A percentile compares a stretch with the other conserved stretches of the same genome.
These are phyloP conservation scores for Helenozyma baotianmanensis DNA, from an alignment of 805 yeast genomes.

Conservation along the genomic window DNA sequence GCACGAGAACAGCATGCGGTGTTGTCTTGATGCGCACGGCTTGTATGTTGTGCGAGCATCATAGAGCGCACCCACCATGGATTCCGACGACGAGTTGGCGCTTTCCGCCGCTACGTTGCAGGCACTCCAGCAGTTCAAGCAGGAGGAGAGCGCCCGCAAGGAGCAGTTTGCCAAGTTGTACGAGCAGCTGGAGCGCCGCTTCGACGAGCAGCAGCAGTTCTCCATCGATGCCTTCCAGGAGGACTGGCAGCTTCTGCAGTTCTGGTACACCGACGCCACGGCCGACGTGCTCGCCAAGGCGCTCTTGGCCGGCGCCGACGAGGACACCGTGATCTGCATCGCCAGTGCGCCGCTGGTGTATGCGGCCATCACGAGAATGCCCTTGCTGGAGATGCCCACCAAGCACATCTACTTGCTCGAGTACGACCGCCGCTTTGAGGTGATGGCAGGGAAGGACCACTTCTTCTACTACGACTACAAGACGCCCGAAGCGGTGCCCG, in stretches of 20 bases:
- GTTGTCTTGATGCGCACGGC: no score
- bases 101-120: conserved; percentile 49
- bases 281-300: conserved; percentile 67
- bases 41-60: no score
- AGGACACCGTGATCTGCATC: conserved; percentile 64
- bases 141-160: conserved; percentile 55
- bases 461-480: conserved; percentile 76
- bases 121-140: conserved; percentile 59
- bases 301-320: conserved; percentile 70
- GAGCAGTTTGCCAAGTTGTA: conserved; percentile 53
- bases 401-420: conserved; percentile 71
- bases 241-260: conserved; percentile 93
- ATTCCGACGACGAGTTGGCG: conserved; percentile 41
- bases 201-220: conserved; percentile 31
- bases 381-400: conserved; percentile 53
- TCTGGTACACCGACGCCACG: conserved; percentile 80
- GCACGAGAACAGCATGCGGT: conserved; percentile 16
- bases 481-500: conserved; percentile 59
- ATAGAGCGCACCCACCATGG: conserved; percentile 20
- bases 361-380: conserved; percentile 66
- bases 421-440: conserved; percentile 69
- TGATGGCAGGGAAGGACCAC: conserved; percentile 62
- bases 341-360: conserved; percentile 91
- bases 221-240: conserved; percentile 77
- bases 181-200: conserved; percentile 53